Conservation (phyloP, 306 rosid species). For the Rosa persica region DNA sequence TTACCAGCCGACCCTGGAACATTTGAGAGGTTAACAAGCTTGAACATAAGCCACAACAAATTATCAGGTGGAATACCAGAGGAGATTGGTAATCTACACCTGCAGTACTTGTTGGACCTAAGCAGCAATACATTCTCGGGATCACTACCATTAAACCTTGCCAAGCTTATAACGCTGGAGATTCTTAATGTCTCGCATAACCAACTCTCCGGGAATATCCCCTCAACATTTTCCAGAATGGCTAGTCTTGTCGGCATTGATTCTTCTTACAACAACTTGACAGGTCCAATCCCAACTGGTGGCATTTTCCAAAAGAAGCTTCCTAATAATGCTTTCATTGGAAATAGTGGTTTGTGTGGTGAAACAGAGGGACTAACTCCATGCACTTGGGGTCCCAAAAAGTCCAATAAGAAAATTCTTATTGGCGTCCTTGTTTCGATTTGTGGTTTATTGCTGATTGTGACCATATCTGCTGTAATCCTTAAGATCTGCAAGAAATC, state of each 20-base stretch:
- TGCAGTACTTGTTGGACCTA: constrained; percentile 43
- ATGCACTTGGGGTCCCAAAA: too few species aligned
- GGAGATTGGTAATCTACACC: constrained; percentile 46
- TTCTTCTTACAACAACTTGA: constrained; percentile 45
- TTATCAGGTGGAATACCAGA: constrained; percentile 45
- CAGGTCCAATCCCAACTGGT: too few species aligned
- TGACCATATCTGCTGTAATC: too few species aligned
- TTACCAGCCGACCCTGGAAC: constrained; percentile 42
- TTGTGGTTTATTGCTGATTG: too few species aligned
- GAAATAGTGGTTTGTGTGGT: too few species aligned
- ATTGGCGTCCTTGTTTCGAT: too few species aligned
- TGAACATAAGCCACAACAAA: constrained; percentile 51
- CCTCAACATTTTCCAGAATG: constrained; percentile 33
- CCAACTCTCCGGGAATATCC: constrained; percentile 47
- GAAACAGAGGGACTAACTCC: too few species aligned
- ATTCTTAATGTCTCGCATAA: constrained; percentile 54
- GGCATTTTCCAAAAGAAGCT: too few species aligned
- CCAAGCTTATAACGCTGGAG: constrained; percentile 39
- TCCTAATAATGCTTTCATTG: too few species aligned
- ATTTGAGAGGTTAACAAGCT: constrained; percentile 23
- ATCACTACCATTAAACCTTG: constrained; percentile 43
- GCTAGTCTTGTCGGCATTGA: constrained; percentile 34
- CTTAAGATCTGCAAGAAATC: too few species aligned
- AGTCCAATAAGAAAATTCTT: too few species aligned
- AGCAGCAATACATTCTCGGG: constrained; percentile 58